Base-by-base conservation (phyloP, 1,139 yeast genomes). In the Yarrowia galli region DNA sequence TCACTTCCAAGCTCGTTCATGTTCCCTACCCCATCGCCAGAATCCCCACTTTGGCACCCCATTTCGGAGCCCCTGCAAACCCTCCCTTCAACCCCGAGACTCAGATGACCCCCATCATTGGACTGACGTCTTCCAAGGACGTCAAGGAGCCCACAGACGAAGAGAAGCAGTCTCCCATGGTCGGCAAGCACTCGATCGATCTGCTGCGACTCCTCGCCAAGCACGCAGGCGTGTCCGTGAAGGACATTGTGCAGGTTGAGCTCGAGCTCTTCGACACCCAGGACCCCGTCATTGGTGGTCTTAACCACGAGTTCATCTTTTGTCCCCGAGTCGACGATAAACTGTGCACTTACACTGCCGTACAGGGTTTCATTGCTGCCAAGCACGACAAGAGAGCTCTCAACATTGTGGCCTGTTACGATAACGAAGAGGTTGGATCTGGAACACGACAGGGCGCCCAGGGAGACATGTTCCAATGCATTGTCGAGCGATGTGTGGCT, bases 11-110 rank as follows among this genome's bases (percentile, higher is more conserved):
- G 76, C 82, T 95, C 71, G 86, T 93, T 67, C 91, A 92, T 75
- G 83, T 93, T 70, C 89, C 91, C 69, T 88, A 86, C 75, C 98
- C 99, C 2, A 80, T 95, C 69, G 86, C 96, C 73, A 87, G 96
- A 75, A 92, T 95, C 69, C 98, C 98, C 63, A 91, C 98, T 3
- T 83, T 95, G 77, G 98, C 99, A n/a, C 96, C 96, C 70, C 98
- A 95, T 79, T 85, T 95, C 75, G 92, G 93, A 71, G 83, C 93
- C 71, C 90, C 87, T 43, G 90, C 89, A 48, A 85, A 86, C 74
- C 85, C 84, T 60, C 97, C 93, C 72, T 93, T 92, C 80, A 91
- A 95, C 79, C 86, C 86, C 73, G 98, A 95, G 80, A 86, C 97
- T 2, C 93, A 93, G 74, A 82, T 92, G 77, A 84, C 91, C 46